A percentile compares a stretch with the other conserved stretches of the same genome.
Conservation (phyloP, 1,284 basidiomycete species). For the Irpex rosettiformis region DNA sequence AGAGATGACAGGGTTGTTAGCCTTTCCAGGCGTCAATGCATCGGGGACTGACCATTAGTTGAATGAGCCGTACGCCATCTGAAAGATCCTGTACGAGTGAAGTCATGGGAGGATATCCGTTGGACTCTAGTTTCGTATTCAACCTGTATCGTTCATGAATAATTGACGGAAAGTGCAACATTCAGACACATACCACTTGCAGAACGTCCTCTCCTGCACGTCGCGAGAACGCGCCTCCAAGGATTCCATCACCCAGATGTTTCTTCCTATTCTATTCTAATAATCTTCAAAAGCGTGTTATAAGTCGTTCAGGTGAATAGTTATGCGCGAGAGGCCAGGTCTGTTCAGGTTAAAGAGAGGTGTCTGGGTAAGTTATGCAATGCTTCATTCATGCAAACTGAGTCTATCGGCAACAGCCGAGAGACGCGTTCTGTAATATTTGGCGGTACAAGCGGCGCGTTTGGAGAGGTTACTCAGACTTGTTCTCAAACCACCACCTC, state of each 20-base stretch:
- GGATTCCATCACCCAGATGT: constrained; percentile 42
- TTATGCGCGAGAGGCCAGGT: too few relatives aligned
- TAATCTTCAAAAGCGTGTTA: neutral
- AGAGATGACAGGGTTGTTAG: neutral
- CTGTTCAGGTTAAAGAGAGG: neutral
- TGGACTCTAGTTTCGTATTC: constrained; percentile 89
- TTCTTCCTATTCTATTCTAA: neutral
- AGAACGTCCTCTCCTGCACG: constrained; percentile 78
- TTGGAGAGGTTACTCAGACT: constrained; percentile 1
- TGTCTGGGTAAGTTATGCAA: neutral
- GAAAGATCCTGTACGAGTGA: constrained; percentile 90
- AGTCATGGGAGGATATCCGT: constrained; percentile 86
- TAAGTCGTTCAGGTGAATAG: neutral
- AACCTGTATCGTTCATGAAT: constrained; percentile 51
- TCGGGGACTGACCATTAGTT: constrained; percentile 68
- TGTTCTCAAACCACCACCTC: constrained; percentile 20
- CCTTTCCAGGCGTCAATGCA: neutral
- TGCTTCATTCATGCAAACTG: neutral
- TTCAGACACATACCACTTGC: constrained; percentile 66
- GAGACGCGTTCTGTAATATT: constrained; percentile 12
- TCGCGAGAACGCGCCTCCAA: constrained; percentile 62
- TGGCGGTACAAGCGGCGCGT: neutral
- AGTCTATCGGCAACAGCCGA: neutral
- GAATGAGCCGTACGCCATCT: constrained; percentile 93
- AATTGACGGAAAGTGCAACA: constrained; percentile 7